Conservation (phyloP, 176 grass and related monocot species). For the Secale cereale region DNA sequence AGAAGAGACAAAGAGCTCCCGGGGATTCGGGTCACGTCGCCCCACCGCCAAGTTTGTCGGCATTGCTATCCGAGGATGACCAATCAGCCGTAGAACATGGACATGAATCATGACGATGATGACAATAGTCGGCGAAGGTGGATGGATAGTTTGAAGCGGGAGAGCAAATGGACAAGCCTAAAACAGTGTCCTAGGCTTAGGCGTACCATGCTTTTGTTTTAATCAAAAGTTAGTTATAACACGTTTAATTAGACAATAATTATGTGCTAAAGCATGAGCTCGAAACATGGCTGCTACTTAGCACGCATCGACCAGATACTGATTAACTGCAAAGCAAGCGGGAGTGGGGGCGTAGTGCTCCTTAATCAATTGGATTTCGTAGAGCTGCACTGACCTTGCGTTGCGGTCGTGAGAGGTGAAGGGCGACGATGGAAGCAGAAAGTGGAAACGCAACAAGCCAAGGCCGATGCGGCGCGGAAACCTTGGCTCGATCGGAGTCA, state of each 20-base stretch:
- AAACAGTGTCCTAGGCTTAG: background rate
- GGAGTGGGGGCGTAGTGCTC: background rate
- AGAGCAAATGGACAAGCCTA: background rate
- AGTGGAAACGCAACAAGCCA: background rate
- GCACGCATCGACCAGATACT: background rate
- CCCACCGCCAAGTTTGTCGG: constrained; percentile 31
- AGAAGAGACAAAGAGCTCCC: background rate
- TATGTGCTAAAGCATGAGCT: background rate
- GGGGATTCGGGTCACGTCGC: constrained; percentile 26
- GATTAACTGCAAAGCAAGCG: background rate
- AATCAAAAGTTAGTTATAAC: background rate
- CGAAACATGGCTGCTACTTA: background rate
- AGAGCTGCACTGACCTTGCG: background rate
- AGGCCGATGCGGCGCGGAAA: background rate
- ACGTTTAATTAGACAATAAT: background rate
- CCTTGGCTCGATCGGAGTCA: background rate
- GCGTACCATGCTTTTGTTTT: background rate
- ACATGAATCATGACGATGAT: background rate
- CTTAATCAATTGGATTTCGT: background rate
- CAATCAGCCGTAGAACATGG: constrained; percentile 19
- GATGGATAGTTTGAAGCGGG: background rate
- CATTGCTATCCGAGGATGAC: background rate
- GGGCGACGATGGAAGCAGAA: background rate
- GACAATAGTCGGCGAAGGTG: background rate
- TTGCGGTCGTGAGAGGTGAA: background rate